Conservation (phyloP, 2,329 filamentous ascomycete genomes). For the Passalora sequoiae region DNA sequence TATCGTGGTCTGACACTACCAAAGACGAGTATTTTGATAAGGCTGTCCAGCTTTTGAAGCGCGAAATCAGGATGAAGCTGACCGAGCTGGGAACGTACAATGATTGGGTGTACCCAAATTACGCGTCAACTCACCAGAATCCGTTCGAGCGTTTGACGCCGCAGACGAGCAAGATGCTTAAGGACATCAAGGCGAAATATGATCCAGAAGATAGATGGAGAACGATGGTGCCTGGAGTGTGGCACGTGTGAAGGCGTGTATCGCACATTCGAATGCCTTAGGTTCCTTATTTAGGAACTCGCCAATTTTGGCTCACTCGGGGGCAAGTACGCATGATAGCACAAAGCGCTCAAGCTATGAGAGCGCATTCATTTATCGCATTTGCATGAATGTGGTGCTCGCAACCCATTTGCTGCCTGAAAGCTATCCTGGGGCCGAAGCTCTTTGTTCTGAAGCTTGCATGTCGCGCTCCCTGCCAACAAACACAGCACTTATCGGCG, state of each 20-base stretch:
- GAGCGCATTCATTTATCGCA: no score
- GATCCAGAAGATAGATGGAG: slow-evolving; percentile 33
- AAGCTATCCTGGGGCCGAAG: no score
- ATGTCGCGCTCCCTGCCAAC: no score
- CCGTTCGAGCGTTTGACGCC: slow-evolving; percentile 29
- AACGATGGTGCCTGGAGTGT: slow-evolving; percentile 28
- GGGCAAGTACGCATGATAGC: no score
- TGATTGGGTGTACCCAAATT: slow-evolving; percentile 32
- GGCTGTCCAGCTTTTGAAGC: slow-evolving; percentile 7
- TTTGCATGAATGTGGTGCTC: no score
- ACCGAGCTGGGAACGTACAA: slow-evolving; percentile 3
- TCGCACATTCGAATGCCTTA: no score
- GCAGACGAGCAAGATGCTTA: slow-evolving; percentile 23
- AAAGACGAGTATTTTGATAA: slow-evolving; percentile 14
- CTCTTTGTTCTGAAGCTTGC: no score
- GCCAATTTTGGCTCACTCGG: no score
- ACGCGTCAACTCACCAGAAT: slow-evolving; percentile 34
- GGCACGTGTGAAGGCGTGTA: slow-evolving; percentile 22
- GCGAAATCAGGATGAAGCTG: slow-evolving; percentile 10
- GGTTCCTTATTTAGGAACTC: no score
- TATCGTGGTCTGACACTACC: slow-evolving; percentile 14
- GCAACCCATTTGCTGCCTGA: no score
- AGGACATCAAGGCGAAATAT: slow-evolving; percentile 29
- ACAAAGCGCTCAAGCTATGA: no score
- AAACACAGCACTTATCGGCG: no score